These are phyloP conservation scores for Xerocomus potaroensis DNA, from an alignment of 768 basidiomycete genomes.

Conservation along the genomic window DNA sequence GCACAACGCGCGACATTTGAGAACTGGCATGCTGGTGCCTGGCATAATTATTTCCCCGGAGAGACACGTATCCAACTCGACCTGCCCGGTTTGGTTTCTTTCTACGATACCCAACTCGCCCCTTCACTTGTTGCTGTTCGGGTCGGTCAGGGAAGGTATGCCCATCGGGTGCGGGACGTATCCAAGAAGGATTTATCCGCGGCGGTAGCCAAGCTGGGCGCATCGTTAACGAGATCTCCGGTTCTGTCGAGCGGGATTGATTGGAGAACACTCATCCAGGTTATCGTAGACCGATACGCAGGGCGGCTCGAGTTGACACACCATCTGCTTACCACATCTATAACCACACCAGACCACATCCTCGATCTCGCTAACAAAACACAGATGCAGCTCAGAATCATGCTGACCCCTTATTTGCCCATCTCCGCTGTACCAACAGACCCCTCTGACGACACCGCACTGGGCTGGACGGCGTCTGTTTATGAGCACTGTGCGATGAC, in stretches of 20 bases:
- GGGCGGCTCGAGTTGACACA: conserved; percentile 25
- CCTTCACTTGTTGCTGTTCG: conserved; percentile 16
- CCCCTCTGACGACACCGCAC: background rate
- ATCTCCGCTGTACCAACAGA: conserved; percentile 5
- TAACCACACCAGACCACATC: background rate
- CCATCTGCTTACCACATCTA: conserved; percentile 18
- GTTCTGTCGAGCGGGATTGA: conserved; percentile 28
- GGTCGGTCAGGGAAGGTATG: conserved; percentile 14
- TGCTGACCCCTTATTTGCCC: conserved; percentile 26
- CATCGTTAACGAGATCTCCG: background rate
- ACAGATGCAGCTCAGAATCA: conserved; percentile 21
- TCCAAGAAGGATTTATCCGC: conserved; percentile 11
- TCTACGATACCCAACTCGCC: conserved; percentile 24
- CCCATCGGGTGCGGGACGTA: conserved; percentile 15
- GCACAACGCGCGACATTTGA: conserved; percentile 2
- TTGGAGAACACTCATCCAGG: conserved; percentile 28
- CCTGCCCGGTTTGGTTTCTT: conserved; percentile 17
- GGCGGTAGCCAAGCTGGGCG: conserved; percentile 3
- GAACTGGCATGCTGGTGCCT: conserved; percentile 13
- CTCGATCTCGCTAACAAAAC: background rate
- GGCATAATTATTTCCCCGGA: conserved; percentile 26
- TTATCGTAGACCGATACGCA: conserved; percentile 29
- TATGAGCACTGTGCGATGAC: conserved; percentile 28
- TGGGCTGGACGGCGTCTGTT: conserved; percentile 28
- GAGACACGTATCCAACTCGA: conserved; percentile 24